Evolutionary conservation across 257 asterid genomes (phyloP).

Genomic region (Solanum dulcamara): DNA sequence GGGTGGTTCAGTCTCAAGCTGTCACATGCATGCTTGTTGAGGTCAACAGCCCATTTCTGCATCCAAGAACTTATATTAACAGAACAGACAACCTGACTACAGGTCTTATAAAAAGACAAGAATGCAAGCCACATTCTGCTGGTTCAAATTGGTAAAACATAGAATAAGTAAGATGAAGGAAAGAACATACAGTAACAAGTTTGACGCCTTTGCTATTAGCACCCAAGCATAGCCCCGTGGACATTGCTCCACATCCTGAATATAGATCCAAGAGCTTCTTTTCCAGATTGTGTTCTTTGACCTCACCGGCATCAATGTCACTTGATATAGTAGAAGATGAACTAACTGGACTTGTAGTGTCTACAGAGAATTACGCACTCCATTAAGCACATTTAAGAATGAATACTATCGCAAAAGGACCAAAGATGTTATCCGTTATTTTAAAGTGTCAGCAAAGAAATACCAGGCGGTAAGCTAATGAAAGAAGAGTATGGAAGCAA

Average conservation of each 20-base stretch:
- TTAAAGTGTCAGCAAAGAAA: not conserved
- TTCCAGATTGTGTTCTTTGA: conserved; percentile 15
- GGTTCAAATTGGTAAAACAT: not conserved
- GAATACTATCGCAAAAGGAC: not conserved
- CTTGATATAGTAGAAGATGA: conserved; percentile 55
- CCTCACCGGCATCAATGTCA: conserved; percentile 26
- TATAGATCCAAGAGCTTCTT: conserved; percentile 53
- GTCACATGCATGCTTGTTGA: conserved; percentile 31
- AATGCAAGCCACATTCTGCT: not conserved
- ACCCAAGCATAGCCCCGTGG: conserved; percentile 82
- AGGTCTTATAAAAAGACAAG: not conserved
- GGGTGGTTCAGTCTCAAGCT: conserved; percentile 38
- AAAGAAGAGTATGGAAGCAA: conserved; percentile 53
- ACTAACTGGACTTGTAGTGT: conserved; percentile 8
- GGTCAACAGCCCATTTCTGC: conserved; percentile 97
- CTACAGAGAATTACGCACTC: conserved; percentile 13
- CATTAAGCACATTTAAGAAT: not conserved
- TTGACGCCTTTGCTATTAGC: conserved; percentile 55
- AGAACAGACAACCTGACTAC: too few relatives aligned
- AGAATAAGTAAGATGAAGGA: not conserved
- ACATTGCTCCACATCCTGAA: conserved; percentile 96
- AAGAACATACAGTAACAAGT: conserved; percentile 58
- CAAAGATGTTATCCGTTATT: not conserved
- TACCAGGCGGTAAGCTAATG: conserved; percentile 45
- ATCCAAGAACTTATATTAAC: not conserved